Evolutionary conservation across 2,329 filamentous ascomycete species (phyloP).

Genomic region (Hymenoscyphus occultus): DNA sequence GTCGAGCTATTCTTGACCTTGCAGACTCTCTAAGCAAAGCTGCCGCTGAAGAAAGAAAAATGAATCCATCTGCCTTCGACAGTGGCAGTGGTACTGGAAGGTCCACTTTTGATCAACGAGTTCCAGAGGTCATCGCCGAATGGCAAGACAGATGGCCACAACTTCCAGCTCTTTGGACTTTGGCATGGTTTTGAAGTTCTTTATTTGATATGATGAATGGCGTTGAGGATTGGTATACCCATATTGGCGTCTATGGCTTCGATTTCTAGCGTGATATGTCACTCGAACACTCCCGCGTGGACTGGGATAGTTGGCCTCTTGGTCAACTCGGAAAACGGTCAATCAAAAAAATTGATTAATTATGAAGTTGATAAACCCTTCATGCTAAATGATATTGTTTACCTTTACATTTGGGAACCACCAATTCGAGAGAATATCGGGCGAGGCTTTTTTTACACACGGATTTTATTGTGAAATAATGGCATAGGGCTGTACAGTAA

Average conservation of each 20-base stretch:
- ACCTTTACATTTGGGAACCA: background rate
- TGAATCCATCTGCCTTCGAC: conserved; percentile 63
- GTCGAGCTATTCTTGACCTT: conserved; percentile 86
- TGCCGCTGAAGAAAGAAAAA: conserved; percentile 72
- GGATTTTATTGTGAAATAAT: conserved; percentile 1
- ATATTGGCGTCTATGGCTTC: conserved; percentile 17
- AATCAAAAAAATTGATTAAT: background rate
- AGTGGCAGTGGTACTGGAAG: conserved; percentile 64
- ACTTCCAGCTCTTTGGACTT: conserved; percentile 86
- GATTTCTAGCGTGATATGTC: conserved; percentile 2
- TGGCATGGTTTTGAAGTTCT: conserved; percentile 78
- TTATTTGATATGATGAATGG: conserved; percentile 17
- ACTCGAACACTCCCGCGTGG: background rate
- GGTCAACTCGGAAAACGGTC: background rate
- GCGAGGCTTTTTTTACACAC: background rate
- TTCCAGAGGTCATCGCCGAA: conserved; percentile 83
- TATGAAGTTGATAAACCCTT: too few species aligned
- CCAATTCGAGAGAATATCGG: background rate
- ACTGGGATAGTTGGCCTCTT: background rate
- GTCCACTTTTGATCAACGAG: conserved; percentile 82
- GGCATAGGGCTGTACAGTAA: conserved; percentile 7
- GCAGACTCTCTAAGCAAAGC: conserved; percentile 80
- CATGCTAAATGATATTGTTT: background rate
- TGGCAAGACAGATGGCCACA: conserved; percentile 97
- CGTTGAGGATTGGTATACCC: conserved; percentile 28